These are phyloP conservation scores for Fusarium nodosum DNA, from an alignment of 2,329 filamentous ascomycete species.

Conservation along the genomic window DNA sequence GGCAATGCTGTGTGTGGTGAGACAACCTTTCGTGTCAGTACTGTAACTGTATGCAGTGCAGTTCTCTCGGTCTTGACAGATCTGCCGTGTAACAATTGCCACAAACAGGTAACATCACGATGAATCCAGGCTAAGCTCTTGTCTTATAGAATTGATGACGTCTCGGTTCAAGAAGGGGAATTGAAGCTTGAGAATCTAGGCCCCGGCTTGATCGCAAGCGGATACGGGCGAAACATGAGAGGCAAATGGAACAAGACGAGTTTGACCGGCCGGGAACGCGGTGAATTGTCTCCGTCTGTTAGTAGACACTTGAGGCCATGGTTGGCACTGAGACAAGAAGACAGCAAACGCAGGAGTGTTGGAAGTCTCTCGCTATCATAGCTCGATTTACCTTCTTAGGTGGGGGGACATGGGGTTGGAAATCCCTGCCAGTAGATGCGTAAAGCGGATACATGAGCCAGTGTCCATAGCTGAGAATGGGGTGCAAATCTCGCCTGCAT, in stretches of 20 bases:
- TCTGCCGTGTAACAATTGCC: conserved; percentile 13
- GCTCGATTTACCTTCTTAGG: conserved; percentile 19
- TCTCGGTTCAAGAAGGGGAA: conserved; percentile 18
- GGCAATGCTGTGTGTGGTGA: background rate
- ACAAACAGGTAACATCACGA: conserved; percentile 1
- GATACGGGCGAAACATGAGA: conserved; percentile 36
- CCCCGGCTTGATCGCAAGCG: conserved; percentile 22
- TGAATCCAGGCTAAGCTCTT: conserved; percentile 12
- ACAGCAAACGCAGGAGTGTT: background rate
- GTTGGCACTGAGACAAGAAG: background rate
- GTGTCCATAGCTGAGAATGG: conserved; percentile 38
- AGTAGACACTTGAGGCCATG: conserved; percentile 33
- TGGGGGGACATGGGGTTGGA: conserved; percentile 20
- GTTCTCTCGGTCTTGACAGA: conserved; percentile 1
- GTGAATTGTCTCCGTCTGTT: conserved; percentile 37
- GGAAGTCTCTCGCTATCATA: conserved; percentile 30
- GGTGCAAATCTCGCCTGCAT: conserved; percentile 48
- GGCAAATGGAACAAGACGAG: conserved; percentile 44
- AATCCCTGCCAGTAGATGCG: conserved; percentile 43
- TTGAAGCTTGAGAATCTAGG: conserved; percentile 26
- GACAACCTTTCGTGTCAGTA: background rate
- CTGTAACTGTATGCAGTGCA: conserved; percentile 5
- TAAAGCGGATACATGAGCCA: conserved; percentile 40
- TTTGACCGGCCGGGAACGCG: conserved; percentile 37
- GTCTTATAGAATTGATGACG: conserved; percentile 36